Evolutionary conservation across 306 rosid species (phyloP), one percentile per base, ranked within the genome.

Genomic region (Cajanus cajan): DNA sequence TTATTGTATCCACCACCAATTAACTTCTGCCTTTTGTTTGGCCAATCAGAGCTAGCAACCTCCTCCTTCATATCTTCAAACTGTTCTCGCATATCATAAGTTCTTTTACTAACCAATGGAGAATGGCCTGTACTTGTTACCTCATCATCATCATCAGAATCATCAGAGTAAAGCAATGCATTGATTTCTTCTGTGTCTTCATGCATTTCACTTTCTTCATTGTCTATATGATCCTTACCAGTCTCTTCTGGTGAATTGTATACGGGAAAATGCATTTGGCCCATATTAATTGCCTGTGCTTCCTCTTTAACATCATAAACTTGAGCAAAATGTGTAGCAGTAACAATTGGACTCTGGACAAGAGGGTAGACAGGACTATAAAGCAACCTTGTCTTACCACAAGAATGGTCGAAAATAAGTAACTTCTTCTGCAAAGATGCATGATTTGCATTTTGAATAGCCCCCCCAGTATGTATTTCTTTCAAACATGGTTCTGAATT

Each of bases 111-210:
- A 68, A 44, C 63, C 52, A 74, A 64, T 70, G 97, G 94, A 85
- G 91, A 93, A 77, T 80, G 94, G 54, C 81, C 85, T 24, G 97
- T 89, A 81, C 98, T 91, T 44, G 85, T 75, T 68, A 91, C 94
- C 87, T 93, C 96, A 70, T 92, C 94, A 7, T 93, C 96, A 22
- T 86, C 80, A 47, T 52, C 85, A 28, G 78, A 80, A 47, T 86
- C 85, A 64, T 93, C 98, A 37, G 98, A 93, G 84, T 83, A 83
- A 69, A 93, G 97, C 82, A 93, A 83, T 4, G 98, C 98, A 80
- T 93, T 88, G 78, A 93, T 89, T 82, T 93, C 98, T 81, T 89
- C 94, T 1, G 97, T 91, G 86, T 93, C 88, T 85, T 93, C 98
- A 76, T 86, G 98, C 93, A 93, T 86, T 83, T 89, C 98, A 81